Percentiles rank a stretch among this genome's conserved stretches.
These are phyloP conservation scores for Aurantiochytrium sp. DNA, from an alignment of 108 stramenopile species.

Conservation along the genomic window DNA sequence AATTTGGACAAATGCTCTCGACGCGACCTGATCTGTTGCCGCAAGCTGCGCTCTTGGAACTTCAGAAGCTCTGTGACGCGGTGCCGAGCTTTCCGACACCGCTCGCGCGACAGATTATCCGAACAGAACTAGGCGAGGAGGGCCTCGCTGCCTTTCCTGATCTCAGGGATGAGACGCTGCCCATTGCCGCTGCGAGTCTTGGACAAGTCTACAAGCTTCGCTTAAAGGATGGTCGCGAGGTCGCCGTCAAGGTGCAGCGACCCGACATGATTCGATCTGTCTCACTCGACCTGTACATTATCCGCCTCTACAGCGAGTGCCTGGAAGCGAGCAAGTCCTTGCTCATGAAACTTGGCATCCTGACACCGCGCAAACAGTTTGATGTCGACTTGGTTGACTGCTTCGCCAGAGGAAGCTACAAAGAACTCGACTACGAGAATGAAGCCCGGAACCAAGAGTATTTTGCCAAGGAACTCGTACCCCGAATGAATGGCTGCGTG, in stretches of 20 bases:
- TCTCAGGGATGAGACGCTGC: constrained; percentile 10
- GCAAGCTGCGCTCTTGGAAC: constrained; percentile 67
- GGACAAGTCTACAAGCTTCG: constrained; percentile 76
- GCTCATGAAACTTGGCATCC: background rate
- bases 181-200: constrained; percentile 71
- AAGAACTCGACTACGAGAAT: constrained; percentile 52
- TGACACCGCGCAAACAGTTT: constrained; percentile 11
- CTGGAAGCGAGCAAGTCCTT: constrained; percentile 72
- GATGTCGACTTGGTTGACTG: constrained; percentile 11
- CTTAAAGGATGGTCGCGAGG: constrained; percentile 63
- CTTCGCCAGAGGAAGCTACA: constrained; percentile 12
- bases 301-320: constrained; percentile 73
- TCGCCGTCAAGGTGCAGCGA: constrained; percentile 81
- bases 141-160: constrained; percentile 22
- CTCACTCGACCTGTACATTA: constrained; percentile 66
- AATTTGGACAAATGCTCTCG: constrained; percentile 75
- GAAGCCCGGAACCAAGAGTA: constrained; percentile 68
- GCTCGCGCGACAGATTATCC: constrained; percentile 60
- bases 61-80: constrained; percentile 82
- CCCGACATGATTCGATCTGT: constrained; percentile 65
- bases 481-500: constrained; percentile 53
- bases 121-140: constrained; percentile 44
- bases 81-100: constrained; percentile 73
- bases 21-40: constrained; percentile 86
- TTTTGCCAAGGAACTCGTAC: constrained; percentile 46